Conservation (phyloP, 176 grass and related monocot species). For the Typha latifolia region DNA sequence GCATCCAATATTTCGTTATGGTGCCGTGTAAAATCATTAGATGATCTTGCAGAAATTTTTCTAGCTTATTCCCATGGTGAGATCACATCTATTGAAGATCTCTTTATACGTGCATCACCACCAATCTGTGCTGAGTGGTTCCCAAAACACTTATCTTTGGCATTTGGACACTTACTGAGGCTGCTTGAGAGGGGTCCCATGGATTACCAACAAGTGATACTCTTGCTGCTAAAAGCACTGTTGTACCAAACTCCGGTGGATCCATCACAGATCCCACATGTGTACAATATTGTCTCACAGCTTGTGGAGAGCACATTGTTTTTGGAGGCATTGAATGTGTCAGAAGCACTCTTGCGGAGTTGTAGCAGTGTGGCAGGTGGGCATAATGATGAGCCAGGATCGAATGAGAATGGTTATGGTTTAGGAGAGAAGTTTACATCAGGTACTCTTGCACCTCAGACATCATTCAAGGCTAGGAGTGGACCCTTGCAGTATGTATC, state of each 20-base stretch:
- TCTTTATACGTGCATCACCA: conserved; percentile 54
- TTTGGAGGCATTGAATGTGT: conserved; percentile 70
- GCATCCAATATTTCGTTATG: conserved; percentile 78
- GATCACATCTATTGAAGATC: conserved; percentile 51
- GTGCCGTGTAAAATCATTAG: conserved; percentile 56
- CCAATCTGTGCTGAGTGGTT: conserved; percentile 81
- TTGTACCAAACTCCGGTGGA: conserved; percentile 83
- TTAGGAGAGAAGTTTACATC: conserved; percentile 57
- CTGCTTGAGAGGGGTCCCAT: conserved; percentile 82
- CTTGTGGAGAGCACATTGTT: conserved; percentile 76
- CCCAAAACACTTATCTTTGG: conserved; percentile 84
- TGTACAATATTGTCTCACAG: conserved; percentile 82
- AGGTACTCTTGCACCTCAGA: conserved; percentile 62
- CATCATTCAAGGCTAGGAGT: conserved; percentile 83
- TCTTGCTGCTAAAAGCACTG: conserved; percentile 82
- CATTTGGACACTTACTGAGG: conserved; percentile 91
- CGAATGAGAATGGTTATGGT: conserved; percentile 46
- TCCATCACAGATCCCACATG: conserved; percentile 72
- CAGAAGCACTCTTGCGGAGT: conserved; percentile 84
- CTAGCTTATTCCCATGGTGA: conserved; percentile 57
- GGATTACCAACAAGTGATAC: conserved; percentile 80
- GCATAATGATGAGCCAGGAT: conserved; percentile 41
- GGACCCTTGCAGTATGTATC: conserved; percentile 62
- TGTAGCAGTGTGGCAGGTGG: conserved; percentile 47
- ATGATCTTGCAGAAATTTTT: conserved; percentile 63